Evolutionary conservation across 2,329 filamentous ascomycete genomes (phyloP), one percentile per base, ranked within the genome.

Genomic region (Penicillium concentricum): DNA sequence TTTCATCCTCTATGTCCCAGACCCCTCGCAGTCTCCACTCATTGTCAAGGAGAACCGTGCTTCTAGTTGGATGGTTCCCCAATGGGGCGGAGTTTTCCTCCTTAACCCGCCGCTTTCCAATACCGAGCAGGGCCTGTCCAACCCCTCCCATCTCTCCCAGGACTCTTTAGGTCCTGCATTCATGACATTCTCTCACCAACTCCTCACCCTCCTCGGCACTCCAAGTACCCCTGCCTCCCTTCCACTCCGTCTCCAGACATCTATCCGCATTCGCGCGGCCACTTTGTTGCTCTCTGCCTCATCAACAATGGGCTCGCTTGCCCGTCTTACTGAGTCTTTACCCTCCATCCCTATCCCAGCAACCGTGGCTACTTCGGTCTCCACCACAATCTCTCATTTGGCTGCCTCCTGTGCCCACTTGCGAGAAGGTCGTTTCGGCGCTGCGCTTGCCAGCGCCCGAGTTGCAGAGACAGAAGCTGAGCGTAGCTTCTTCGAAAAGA

Each of bases 401-500:
- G 83, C 90, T 30, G 81, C 85, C 44, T 88, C 92, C 0, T 97
- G 93, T 69, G 80, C 86, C 24, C 85, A 85, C 51, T 80, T 97
- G 2, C 79, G 78, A 26, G 78, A 82, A 26, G 85, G 85, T 2
- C 77, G 78, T 4, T 88, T 86, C 65, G 82, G 87, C 28, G 74
- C 75, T 7, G 92, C 92, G 0, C 78, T 99, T 38, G 84, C 87
- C 60, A 87, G 93, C 71, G 93, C 93, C 0, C 85, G 90, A 10
- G 85, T 91, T 45, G 94, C 94, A 6, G 92, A 97, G 74, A 84
- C 85, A 3, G 91, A 95, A 70, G 93, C 92, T 0, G 94, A 99
- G 73, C 87, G 89, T 59, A 93, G 93, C 0, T 99, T 99, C 75
- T 99, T 99, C 66, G 94, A 99, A 76, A 96, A 96, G 76, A 96